Percentiles rank a stretch among this genome's conserved stretches.
Evolutionary conservation across 2,329 filamentous ascomycete genomes (phyloP).

Genomic region (Colletotrichum higginsianum): DNA sequence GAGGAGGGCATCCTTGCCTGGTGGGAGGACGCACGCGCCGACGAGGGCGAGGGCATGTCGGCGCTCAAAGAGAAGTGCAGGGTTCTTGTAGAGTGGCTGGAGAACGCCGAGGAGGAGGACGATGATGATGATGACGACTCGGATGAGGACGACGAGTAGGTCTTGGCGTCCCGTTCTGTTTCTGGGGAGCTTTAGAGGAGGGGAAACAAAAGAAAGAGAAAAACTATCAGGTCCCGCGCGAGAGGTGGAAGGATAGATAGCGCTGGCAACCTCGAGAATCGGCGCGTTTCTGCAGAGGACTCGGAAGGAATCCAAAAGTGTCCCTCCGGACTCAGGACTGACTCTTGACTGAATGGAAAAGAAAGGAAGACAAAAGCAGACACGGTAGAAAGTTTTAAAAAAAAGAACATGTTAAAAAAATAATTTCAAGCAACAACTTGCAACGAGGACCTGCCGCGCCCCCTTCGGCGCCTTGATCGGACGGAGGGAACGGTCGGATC

Average conservation of each 20-base stretch:
- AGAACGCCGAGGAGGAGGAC: conserved; percentile 81
- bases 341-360: background rate
- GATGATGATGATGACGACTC: conserved; percentile 76
- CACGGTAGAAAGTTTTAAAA: background rate
- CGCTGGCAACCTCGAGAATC: background rate
- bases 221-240: no score
- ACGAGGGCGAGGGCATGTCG: conserved; percentile 77
- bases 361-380: background rate
- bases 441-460: no score
- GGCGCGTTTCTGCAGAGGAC: background rate
- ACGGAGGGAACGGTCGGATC: background rate
- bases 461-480: no score
- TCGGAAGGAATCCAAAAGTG: no score
- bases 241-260: background rate
- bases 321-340: background rate
- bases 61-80: conserved; percentile 81
- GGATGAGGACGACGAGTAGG: conserved; percentile 49
- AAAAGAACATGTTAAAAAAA: conserved; percentile 5
- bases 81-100: conserved; percentile 87
- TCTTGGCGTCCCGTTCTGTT: conserved; percentile 20
- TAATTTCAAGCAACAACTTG: no score
- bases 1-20: conserved; percentile 90
- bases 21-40: conserved; percentile 84
- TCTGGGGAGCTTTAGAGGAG: conserved; percentile 5
- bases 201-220: background rate